Evolutionary conservation across 108 stramenopile genomes (phyloP).

Genomic region (Nitzschia inconspicua): DNA sequence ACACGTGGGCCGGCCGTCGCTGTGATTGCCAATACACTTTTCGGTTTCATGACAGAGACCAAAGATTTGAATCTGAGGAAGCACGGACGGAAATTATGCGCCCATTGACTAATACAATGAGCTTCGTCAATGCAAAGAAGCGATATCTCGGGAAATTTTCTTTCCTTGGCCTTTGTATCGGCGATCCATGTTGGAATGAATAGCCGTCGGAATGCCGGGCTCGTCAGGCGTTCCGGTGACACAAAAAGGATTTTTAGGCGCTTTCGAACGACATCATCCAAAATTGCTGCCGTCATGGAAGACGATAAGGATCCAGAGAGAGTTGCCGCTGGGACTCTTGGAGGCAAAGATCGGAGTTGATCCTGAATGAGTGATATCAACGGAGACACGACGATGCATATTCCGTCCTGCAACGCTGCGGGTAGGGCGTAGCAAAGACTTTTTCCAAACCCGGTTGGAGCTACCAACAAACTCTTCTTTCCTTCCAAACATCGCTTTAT

Average conservation of each 20-base stretch:
- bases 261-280: constrained; percentile 73
- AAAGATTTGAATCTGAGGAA: constrained; percentile 76
- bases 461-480: constrained; percentile 83
- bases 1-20: constrained; percentile 90
- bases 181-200: constrained; percentile 64
- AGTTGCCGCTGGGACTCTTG: constrained; percentile 78
- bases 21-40: constrained; percentile 86
- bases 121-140: constrained; percentile 96
- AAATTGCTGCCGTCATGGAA: constrained; percentile 65
- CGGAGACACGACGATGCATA: constrained; percentile 95
- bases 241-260: constrained; percentile 89
- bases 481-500: constrained; percentile 68
- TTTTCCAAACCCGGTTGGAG: constrained; percentile 98
- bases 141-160: constrained; percentile 81
- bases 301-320: constrained; percentile 72
- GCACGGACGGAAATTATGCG: constrained; percentile 96
- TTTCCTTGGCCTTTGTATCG: constrained; percentile 50
- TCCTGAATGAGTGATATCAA: constrained; percentile 95
- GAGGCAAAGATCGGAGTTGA: constrained; percentile 85
- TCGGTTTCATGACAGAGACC: constrained; percentile 62
- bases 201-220: constrained; percentile 88
- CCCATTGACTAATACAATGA: constrained; percentile 92
- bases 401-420: constrained; percentile 83
- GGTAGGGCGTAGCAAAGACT: constrained; percentile 96
- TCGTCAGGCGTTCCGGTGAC: constrained; percentile 88